Evolutionary conservation across 495 filamentous ascomycete species (phyloP).

Genomic region (Tuber umbilicatum): DNA sequence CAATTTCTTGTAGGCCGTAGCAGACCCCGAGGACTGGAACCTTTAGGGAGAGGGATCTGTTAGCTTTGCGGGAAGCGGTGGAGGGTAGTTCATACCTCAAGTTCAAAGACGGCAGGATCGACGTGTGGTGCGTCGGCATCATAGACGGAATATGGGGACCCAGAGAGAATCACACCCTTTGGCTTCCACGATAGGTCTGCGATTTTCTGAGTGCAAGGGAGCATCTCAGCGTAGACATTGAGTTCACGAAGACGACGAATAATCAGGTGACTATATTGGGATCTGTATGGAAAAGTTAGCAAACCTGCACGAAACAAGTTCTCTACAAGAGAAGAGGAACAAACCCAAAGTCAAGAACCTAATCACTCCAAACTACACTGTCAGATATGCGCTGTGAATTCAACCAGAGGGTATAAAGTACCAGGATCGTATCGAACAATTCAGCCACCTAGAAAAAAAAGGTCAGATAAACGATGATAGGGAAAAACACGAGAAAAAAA

Average conservation of each 20-base stretch:
- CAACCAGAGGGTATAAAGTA: slow-evolving; percentile 25
- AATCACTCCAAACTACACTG: slow-evolving; percentile 7
- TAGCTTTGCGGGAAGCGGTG: not conserved
- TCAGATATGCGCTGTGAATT: slow-evolving; percentile 5
- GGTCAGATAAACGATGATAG: slow-evolving; percentile 7
- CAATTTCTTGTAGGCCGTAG: slow-evolving; percentile 78
- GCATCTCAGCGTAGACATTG: slow-evolving; percentile 85
- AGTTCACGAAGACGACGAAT: slow-evolving; percentile 68
- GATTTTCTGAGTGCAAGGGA: slow-evolving; percentile 84
- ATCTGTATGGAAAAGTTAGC: slow-evolving; percentile 36
- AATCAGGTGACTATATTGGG: slow-evolving; percentile 68
- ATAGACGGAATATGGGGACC: slow-evolving; percentile 71
- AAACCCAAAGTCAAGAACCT: slow-evolving; percentile 44
- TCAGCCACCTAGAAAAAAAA: slow-evolving; percentile 32
- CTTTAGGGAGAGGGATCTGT: slow-evolving; percentile 5
- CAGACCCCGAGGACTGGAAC: slow-evolving; percentile 71
- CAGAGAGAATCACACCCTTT: slow-evolving; percentile 72
- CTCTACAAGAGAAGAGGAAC: slow-evolving; percentile 9
- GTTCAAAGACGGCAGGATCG: slow-evolving; percentile 70
- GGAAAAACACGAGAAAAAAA: slow-evolving; percentile 12
- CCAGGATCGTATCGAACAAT: slow-evolving; percentile 41
- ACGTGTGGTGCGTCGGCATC: slow-evolving; percentile 65
- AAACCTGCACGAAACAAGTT: not conserved
- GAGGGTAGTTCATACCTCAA: slow-evolving; percentile 46
- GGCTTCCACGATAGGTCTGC: slow-evolving; percentile 71